Base-by-base conservation (phyloP, 139 green algal genomes). In the Pseudopediastrum boryanum region DNA sequence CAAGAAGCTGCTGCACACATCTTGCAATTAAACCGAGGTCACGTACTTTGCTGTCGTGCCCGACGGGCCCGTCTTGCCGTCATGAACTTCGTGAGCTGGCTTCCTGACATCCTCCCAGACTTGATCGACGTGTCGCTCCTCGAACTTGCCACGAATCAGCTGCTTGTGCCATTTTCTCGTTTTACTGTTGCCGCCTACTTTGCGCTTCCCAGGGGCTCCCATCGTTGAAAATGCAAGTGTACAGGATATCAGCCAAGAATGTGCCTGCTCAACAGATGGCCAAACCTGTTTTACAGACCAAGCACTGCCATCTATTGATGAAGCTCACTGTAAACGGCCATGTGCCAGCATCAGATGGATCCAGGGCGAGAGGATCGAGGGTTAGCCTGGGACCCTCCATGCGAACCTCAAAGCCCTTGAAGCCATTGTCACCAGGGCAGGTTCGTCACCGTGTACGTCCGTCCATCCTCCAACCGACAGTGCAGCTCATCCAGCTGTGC, bases 21-120 rank as follows among this genome's bases (percentile, higher is more conserved):
- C n/a, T n/a, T n/a, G n/a, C n/a, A n/a, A 19, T 43, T 61, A 19
- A 33, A 54, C 19, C 13, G 5, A 35, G n/a, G 65, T n/a, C 36
- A 21, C 63, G 36, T 35, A 66, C 41, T 75, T 63, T 36, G 52
- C 52, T 3, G 86, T 95, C 0, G 92, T 96, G 35, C 93, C 93
- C 10, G 89, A 35, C 1, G 93, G 93, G 2, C 92, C 93, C 36
- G 48, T 70, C 56, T 87, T 91, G 56, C 83, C 85, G 27, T 86
- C 42, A 61, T 94, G 85, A 27, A 95, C 93, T 12, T 77, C 72
- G 1, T 73, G 52, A 7, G 84, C 80, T 35, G 86, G 85, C 51
- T 90, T 92, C 31, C 85, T 61, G n/a, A 95, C 87, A 69, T 96
- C 93, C 63, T 97, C 89, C 92, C 92, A 97, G 0, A 95, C 87